These are phyloP conservation scores for Phialophora verrucosa DNA, from an alignment of 2,329 filamentous ascomycete species.

Conservation along the genomic window DNA sequence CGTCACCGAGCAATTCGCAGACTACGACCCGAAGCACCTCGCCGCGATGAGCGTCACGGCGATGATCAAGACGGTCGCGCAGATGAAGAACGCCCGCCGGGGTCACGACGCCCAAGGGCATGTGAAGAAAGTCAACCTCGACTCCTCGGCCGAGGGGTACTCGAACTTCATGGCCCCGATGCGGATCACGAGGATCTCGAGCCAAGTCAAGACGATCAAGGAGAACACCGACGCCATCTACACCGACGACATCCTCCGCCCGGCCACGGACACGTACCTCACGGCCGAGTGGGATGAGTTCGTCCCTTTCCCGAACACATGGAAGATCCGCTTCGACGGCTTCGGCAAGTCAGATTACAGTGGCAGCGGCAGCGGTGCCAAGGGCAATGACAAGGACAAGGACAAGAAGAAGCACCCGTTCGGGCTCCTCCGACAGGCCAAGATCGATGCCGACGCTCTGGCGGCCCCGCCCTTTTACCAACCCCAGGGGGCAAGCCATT, in stretches of 20 bases:
- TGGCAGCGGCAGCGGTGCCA: neutral
- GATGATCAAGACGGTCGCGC: neutral
- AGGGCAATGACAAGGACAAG: neutral
- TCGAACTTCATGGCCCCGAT: slow-evolving; percentile 8
- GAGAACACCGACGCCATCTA: neutral
- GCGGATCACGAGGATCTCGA: neutral
- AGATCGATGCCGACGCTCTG: neutral
- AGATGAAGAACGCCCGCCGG: slow-evolving; percentile 5
- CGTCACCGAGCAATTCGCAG: slow-evolving; percentile 4
- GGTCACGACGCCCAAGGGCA: slow-evolving; percentile 3
- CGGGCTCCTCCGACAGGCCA: neutral
- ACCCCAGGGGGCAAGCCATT: neutral
- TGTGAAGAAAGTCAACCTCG: slow-evolving; percentile 3
- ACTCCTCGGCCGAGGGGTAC: slow-evolving; percentile 1
- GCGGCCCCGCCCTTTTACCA: slow-evolving; percentile 4
- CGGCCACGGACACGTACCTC: slow-evolving; percentile 5
- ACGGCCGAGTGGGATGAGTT: slow-evolving; percentile 9
- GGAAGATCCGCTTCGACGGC: slow-evolving; percentile 2
- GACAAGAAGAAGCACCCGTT: neutral
- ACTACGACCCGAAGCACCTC: slow-evolving; percentile 3
- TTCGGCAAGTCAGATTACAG: slow-evolving; percentile 1
- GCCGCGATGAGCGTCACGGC: neutral
- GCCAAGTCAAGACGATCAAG: neutral
- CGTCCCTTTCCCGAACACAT: slow-evolving; percentile 5
- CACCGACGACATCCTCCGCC: neutral